These are phyloP conservation scores for Schizophyllum amplum DNA, from an alignment of 1,284 basidiomycete species.

Conservation along the genomic window DNA sequence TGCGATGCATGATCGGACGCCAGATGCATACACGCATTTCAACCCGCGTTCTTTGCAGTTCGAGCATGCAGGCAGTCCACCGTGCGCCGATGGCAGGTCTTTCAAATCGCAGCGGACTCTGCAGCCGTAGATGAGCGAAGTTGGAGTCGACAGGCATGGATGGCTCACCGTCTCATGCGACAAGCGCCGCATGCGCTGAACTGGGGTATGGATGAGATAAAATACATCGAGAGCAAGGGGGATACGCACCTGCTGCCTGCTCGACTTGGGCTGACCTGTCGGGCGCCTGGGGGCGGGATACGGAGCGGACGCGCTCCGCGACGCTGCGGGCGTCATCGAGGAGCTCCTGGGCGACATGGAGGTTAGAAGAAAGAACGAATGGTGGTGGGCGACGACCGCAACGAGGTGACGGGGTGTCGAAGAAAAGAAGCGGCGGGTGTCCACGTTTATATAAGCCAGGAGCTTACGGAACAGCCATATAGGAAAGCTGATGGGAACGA, in stretches of 20 bases:
- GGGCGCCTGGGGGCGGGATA: slow-evolving; percentile 39
- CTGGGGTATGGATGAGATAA: slow-evolving; percentile 51
- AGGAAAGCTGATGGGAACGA: not conserved
- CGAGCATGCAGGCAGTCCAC: slow-evolving; percentile 61
- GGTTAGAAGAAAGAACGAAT: slow-evolving; percentile 12
- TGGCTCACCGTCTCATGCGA: slow-evolving; percentile 66
- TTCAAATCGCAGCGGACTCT: slow-evolving; percentile 80
- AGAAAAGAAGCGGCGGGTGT: not conserved
- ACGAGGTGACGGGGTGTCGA: not conserved
- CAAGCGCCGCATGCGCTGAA: slow-evolving; percentile 88
- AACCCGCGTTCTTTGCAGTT: slow-evolving; percentile 82
- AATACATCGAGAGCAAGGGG: not conserved
- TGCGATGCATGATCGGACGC: not conserved
- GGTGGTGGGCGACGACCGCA: not conserved
- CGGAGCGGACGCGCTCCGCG: slow-evolving; percentile 29
- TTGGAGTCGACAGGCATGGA: slow-evolving; percentile 2
- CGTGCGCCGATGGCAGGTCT: slow-evolving; percentile 47
- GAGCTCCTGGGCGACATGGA: slow-evolving; percentile 47
- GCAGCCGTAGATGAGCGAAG: slow-evolving; percentile 1
- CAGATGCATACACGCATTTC: slow-evolving; percentile 60
- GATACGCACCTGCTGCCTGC: not conserved
- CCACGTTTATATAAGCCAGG: not conserved
- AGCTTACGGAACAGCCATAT: not conserved
- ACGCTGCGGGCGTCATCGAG: slow-evolving; percentile 22
- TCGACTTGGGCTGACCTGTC: slow-evolving; percentile 55